phyloP scores from a whole-genome alignment of 1,139 yeast genomes.

The Suhomyces coccinellae region DNA sequence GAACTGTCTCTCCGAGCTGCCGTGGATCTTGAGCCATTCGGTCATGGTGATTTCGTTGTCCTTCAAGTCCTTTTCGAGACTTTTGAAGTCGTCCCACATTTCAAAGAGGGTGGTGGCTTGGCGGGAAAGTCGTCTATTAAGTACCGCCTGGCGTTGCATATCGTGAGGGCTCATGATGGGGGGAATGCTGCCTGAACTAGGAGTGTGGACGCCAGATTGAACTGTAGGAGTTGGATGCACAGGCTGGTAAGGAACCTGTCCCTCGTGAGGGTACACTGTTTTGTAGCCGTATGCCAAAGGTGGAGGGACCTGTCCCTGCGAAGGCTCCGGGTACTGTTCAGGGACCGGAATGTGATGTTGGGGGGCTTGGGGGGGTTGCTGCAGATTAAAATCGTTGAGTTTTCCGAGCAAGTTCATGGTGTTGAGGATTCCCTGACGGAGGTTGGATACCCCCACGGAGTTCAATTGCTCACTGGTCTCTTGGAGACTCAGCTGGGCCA shows the following conservation, averaged over 20 bases:
- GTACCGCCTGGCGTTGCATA: slow-evolving; percentile 23
- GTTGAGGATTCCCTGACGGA: slow-evolving; percentile 20
- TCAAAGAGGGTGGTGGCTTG: slow-evolving; percentile 37
- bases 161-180: slow-evolving; percentile 4
- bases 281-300: background rate
- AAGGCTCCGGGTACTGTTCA: background rate
- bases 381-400: slow-evolving; percentile 12
- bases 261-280: background rate
- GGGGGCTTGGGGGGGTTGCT: slow-evolving; percentile 1
- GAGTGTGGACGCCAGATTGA: too few species aligned
- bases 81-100: slow-evolving; percentile 44
- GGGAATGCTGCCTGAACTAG: background rate
- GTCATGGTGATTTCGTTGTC: slow-evolving; percentile 32
- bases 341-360: slow-evolving; percentile 1
- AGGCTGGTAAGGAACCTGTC: background rate
- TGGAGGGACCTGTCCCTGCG: slow-evolving; percentile 1
- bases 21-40: slow-evolving; percentile 40
- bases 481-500: slow-evolving; percentile 22
- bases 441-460: slow-evolving; percentile 11
- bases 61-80: slow-evolving; percentile 29
- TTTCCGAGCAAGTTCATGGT: slow-evolving; percentile 21
- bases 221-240: background rate
- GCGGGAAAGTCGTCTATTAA: slow-evolving; percentile 31
- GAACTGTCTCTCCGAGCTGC: slow-evolving; percentile 36
- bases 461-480: slow-evolving; percentile 19